Percentiles rank a stretch among this genome's conserved stretches.
These are phyloP conservation scores for Gnomoniopsis smithogilvyi DNA, from an alignment of 2,329 filamentous ascomycete genomes.

Conservation along the genomic window DNA sequence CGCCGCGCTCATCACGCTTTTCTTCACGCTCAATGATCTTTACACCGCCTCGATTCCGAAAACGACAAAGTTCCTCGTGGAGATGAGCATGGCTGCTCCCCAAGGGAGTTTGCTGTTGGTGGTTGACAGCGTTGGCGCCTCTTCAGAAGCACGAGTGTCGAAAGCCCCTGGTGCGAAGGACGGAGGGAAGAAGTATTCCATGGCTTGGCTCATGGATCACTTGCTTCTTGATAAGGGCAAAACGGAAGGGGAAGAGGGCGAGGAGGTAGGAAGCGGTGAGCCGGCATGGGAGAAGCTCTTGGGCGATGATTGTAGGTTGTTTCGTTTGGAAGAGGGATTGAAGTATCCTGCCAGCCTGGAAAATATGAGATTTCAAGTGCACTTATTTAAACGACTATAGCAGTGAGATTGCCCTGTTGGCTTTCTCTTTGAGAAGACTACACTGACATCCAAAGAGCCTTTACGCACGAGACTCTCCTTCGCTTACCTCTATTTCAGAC, in stretches of 20 bases:
- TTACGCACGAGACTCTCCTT: too few species aligned
- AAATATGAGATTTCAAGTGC: slow-evolving; percentile 19
- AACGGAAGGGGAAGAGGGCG: background rate
- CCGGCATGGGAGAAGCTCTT: slow-evolving; percentile 18
- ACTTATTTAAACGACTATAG: slow-evolving; percentile 16
- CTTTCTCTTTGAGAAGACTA: too few species aligned
- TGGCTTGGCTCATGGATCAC: slow-evolving; percentile 18
- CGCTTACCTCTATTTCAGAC: too few species aligned
- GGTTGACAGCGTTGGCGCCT: slow-evolving; percentile 13
- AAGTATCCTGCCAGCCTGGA: slow-evolving; percentile 17
- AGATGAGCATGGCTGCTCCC: slow-evolving; percentile 6
- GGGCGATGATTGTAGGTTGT: slow-evolving; percentile 5
- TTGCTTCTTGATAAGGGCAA: slow-evolving; percentile 10
- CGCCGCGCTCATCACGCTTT: slow-evolving; percentile 8
- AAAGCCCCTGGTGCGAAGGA: background rate
- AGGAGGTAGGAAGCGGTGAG: background rate
- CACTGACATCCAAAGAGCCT: too few species aligned
- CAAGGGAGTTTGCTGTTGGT: slow-evolving; percentile 15
- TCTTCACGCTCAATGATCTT: slow-evolving; percentile 19
- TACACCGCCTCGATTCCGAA: slow-evolving; percentile 15
- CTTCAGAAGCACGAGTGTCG: too few species aligned
- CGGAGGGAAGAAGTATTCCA: slow-evolving; percentile 15
- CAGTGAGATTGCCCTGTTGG: background rate
- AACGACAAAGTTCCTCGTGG: slow-evolving; percentile 14
- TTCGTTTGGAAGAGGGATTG: slow-evolving; percentile 11